Evolutionary conservation across 129 eudicot species (phyloP), one percentile per base, ranked within the genome.

Genomic region (Artemisia tridentata): DNA sequence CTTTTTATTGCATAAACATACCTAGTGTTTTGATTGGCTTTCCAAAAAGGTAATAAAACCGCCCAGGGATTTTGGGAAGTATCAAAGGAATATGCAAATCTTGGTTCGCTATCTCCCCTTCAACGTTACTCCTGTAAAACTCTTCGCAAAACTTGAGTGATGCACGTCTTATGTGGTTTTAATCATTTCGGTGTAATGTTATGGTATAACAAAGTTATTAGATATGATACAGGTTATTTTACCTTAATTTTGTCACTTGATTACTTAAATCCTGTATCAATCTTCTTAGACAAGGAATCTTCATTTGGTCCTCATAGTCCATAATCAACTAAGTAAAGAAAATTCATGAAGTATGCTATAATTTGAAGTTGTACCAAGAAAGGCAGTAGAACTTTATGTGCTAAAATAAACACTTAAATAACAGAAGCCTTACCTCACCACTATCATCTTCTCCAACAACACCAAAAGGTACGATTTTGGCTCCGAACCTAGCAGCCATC

Each of bases 401-500:
- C 45, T 38, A 7, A 38, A 8, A 38, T 38, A 38, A 38, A 7
- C 45, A 38, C 45, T 38, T 7, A 0, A 73, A 54, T 16, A 18
- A 15, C 47, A 31, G 53, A 43, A 55, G 51, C 80, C 95, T 78
- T 76, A 76, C 98, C 72, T 92, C 84, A 71, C 89, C 79, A 38
- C 89, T 53, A 72, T 92, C 98, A 79, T 92, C 98, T 85, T 92
- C 98, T 67, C 98, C 98, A 59, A 92, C 95, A 68, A 74, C 83
- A 12, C 96, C 98, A 67, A 92, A 92, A 9, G 98, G 98, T 71
- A 92, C 8, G 56, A 92, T 89, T 80, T 83, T 92, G 43, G 98
- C 98, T 68, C 98, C 98, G 83, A 92, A 92, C 71, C 84, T 83
- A 19, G 98, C 96, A 34, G 92, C 95, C 98, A 92, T 92, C 72